Evolutionary conservation across 2,329 filamentous ascomycete species (phyloP), one percentile per base, ranked within the genome.

Genomic region (Neofusicoccum sp.): DNA sequence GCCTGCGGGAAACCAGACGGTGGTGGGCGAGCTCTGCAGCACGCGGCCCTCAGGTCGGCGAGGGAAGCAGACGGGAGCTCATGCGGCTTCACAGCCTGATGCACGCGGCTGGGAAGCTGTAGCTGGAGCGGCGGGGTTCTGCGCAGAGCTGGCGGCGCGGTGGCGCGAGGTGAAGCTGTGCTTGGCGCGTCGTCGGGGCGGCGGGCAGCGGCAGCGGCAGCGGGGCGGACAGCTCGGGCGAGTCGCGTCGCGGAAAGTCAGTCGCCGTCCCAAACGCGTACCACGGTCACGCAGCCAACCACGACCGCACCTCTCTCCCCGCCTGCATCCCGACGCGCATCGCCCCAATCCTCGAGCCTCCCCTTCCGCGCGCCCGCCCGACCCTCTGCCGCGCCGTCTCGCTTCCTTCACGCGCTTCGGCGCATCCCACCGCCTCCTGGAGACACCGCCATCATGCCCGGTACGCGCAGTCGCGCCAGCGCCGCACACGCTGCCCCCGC

Each of bases 391-490:
- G 16, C 33, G 40, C 38, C 33, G 7, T n/a, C n/a, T n/a, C 11
- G n/a, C 16, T 9, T 40, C 26, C 31, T n/a, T 8, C n/a, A 26
- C 33, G 51, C 59, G 49, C 51, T 43, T 47, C 59, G 59, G 59
- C 59, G 59, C 59, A 57, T 61, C 43, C 48, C 33, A 41, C 33
- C 33, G 51, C 53, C 41, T 59, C 54, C 54, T 38, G 43, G 43
- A 47, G 53, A 59, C 30, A 45, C 36, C 47, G 61, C 58, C 36
- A 63, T 40, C 51, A 64, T 64, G 62, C 48, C 61, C 38, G 57
- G 62, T 20, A 69, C 71, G 66, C 72, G 73, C 66, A 74, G 72
- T 65, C 71, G 74, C 66, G 70, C 73, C 53, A 74, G 71, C 67
- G 72, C 71, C 61, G 73, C 71, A 58, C 64, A 66, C 4, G 68